Conservation (phyloP, 2,329 filamentous ascomycete genomes). For the Alternaria burnsii region DNA sequence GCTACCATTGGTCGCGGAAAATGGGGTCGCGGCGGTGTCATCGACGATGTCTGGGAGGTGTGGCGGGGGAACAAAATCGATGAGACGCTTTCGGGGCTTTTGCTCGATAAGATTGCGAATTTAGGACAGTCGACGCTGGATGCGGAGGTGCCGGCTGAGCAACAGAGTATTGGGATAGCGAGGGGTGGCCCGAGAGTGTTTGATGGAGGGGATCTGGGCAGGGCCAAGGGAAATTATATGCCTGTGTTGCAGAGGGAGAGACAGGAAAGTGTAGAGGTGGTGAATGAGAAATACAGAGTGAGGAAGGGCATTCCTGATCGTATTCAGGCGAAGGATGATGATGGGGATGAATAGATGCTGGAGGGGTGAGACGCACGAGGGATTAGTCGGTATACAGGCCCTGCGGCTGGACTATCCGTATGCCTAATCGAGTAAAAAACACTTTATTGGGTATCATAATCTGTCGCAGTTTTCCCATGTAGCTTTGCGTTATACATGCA, state of each 20-base stretch:
- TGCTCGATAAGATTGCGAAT: slow-evolving; percentile 70
- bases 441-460: slow-evolving; percentile 10
- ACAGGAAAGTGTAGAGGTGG: slow-evolving; percentile 67
- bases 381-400: not conserved
- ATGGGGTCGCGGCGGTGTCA: slow-evolving; percentile 47
- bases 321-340: slow-evolving; percentile 29
- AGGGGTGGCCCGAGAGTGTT: slow-evolving; percentile 62
- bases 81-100: slow-evolving; percentile 78
- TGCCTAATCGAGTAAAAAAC: not conserved
- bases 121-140: slow-evolving; percentile 47
- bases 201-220: slow-evolving; percentile 64
- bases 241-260: slow-evolving; percentile 64
- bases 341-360: slow-evolving; percentile 40
- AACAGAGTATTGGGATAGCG: slow-evolving; percentile 28
- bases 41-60: slow-evolving; percentile 74
- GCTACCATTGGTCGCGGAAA: slow-evolving; percentile 38
- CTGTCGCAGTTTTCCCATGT: not conserved
- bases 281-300: slow-evolving; percentile 67
- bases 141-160: slow-evolving; percentile 15
- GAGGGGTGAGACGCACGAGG: not conserved
- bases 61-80: slow-evolving; percentile 91
- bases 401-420: not conserved
- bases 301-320: slow-evolving; percentile 55
- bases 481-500: not conserved
- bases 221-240: slow-evolving; percentile 65